These are phyloP conservation scores for Agarophyton chilense DNA, from an alignment of 23 red algal genomes.

Conservation along the genomic window DNA sequence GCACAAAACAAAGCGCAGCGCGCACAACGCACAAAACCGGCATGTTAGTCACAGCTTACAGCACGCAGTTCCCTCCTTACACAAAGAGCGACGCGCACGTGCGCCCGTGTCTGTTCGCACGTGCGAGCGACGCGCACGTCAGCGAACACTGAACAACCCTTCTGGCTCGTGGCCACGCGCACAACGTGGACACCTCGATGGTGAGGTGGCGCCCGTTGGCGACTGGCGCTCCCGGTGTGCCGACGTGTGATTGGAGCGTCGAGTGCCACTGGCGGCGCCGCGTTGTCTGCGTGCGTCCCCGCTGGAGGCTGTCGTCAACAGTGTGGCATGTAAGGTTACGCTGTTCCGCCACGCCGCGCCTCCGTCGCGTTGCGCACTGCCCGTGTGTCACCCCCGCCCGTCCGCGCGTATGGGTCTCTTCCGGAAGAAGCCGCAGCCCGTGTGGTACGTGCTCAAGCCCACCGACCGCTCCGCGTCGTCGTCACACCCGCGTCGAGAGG, in stretches of 20 bases:
- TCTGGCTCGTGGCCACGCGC: background rate
- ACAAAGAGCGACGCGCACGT: background rate
- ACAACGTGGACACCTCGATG: background rate
- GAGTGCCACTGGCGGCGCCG: too few species aligned
- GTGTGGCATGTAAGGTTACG: too few species aligned
- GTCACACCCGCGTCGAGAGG: conserved; percentile 1
- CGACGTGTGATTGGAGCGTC: too few species aligned
- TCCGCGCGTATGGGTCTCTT: conserved; percentile 24
- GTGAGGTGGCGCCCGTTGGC: background rate
- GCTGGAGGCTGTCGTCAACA: too few species aligned
- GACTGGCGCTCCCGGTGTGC: too few species aligned
- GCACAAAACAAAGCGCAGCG: too few species aligned
- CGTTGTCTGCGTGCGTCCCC: too few species aligned
- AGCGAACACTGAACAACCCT: background rate
- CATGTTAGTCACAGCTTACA: too few species aligned
- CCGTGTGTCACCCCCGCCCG: too few species aligned
- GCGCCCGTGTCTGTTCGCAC: background rate
- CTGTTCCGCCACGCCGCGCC: background rate
- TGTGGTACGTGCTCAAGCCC: conserved; percentile 45
- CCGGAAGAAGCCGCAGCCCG: conserved; percentile 31
- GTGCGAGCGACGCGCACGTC: conserved; percentile 2
- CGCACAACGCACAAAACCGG: too few species aligned
- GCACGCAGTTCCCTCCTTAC: too few species aligned
- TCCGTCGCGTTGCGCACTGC: background rate
- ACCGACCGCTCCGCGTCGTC: background rate